phyloP scores from a whole-genome alignment of 2,329 filamentous ascomycete genomes.

The Drechslerella dactyloides region DNA sequence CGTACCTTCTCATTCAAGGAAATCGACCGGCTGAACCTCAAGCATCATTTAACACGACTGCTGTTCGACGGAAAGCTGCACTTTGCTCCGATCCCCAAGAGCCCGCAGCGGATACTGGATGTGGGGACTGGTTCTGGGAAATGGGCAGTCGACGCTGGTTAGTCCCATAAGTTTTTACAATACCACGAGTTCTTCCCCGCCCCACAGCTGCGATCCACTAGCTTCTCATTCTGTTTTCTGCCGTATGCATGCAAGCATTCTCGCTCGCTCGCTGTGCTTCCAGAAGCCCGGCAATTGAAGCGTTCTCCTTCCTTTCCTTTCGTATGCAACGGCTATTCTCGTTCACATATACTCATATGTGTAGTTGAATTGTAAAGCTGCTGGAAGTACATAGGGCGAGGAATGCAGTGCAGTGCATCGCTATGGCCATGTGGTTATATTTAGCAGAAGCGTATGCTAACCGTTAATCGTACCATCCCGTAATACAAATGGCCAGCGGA shows the following conservation, averaged over 20 bases:
- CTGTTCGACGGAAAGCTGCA: conserved; percentile 50
- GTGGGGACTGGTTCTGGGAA: conserved; percentile 60
- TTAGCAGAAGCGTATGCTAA: conserved; percentile 2
- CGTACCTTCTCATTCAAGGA: conserved; percentile 40
- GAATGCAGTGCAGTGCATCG: too few species aligned
- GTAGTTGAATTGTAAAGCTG: too few species aligned
- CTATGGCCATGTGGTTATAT: too few species aligned
- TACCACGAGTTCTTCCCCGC: neutral
- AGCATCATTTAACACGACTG: conserved; percentile 44
- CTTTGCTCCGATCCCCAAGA: conserved; percentile 47
- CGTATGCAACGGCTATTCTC: too few species aligned
- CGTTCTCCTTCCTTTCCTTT: too few species aligned
- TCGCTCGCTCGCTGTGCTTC: neutral
- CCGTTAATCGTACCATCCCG: conserved; percentile 32
- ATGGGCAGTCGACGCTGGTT: conserved; percentile 61
- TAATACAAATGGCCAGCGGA: conserved; percentile 44
- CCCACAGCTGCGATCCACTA: conserved; percentile 1
- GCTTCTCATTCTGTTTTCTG: neutral
- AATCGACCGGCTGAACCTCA: conserved; percentile 50
- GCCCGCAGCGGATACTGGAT: conserved; percentile 59
- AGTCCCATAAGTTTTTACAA: conserved; percentile 29
- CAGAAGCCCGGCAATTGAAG: neutral
- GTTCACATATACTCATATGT: too few species aligned
- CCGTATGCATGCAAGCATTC: neutral
- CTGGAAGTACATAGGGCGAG: too few species aligned